Evolutionary conservation across 306 rosid species (phyloP), one percentile per base, ranked within the genome.

Genomic region (Luffa acutangula): DNA sequence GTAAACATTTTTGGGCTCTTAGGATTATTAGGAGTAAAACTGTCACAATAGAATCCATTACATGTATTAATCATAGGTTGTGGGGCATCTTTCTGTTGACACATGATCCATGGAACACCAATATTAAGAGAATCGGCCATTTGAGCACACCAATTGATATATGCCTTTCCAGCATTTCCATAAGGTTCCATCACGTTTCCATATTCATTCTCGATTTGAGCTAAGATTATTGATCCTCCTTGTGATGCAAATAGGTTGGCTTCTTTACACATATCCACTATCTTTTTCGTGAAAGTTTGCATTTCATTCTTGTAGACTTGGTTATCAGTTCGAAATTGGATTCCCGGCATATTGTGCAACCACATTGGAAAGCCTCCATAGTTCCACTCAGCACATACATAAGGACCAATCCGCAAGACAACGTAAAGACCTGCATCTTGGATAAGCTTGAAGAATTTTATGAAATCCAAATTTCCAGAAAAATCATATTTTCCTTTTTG

Each of bases 201-300:
- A 77, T 91, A 91, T 78, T 93, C 97, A 82, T 93, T 93, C 84
- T 93, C 97, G 78, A 91, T 84, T 96, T 91, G 96, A 9, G 94
- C 88, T 63, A 93, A 51, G 66, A 91, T 91, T 78, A 93, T 91
- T 52, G 97, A 97, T 3, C 98, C 94, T 85, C 98, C 98, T 91
- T 93, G 91, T 0, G 98, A 86, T 78, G 93, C 91, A 81, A 86
- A 89, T 65, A 93, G 81, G 18, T 89, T 79, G 80, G 90, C 97
- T 13, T 80, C 85, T 79, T 89, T 91, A 94, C 90, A 86, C 93
- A 89, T 67, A 76, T 84, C 81, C 52, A 88, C 97, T 54, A 57
- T 57, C 7, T 53, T 20, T 18, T 97, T 85, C 0, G 98, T 93
- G 42, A 93, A 91, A 54, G 86, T 93, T 83, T 91, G 86, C 98